A percentile compares a stretch with the other conserved stretches of the same genome.
These are phyloP conservation scores for Sphagnum magellanicum DNA, from an alignment of 228 moss, liverwort and hornwort species.

Conservation along the genomic window DNA sequence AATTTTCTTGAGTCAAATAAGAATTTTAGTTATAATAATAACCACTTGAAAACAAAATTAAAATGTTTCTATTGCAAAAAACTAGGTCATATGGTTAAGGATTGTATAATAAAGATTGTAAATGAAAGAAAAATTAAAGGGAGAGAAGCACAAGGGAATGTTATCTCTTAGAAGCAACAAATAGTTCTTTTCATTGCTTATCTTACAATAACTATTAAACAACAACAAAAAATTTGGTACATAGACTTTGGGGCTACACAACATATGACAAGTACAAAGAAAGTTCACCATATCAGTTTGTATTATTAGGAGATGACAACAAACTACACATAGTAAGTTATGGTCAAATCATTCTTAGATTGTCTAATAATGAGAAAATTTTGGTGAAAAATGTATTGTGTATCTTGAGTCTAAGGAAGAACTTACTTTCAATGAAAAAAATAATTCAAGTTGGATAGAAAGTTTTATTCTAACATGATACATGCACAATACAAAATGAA, in stretches of 20 bases:
- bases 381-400: not conserved
- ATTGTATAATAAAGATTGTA: not conserved
- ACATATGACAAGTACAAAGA: not conserved
- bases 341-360: not conserved
- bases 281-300: not conserved
- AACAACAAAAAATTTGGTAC: not conserved
- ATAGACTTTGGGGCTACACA: not conserved
- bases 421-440: not conserved
- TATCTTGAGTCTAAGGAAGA: not conserved
- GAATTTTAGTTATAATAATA: not conserved
- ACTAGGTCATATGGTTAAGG: not conserved
- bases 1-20: not conserved
- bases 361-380: not conserved
- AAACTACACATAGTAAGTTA: not conserved
- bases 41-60: not conserved
- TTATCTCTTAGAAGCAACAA: not conserved
- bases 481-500: not conserved
- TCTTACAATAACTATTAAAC: not conserved
- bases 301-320: not conserved
- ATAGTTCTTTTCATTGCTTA: not conserved
- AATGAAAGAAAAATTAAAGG: not conserved
- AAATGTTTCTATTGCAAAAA: not conserved
- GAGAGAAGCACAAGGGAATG: not conserved
- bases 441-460: not conserved
- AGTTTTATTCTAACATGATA: not conserved